phyloP scores from a whole-genome alignment of 2,329 filamentous ascomycete species.

The Apiospora pterosperma region DNA sequence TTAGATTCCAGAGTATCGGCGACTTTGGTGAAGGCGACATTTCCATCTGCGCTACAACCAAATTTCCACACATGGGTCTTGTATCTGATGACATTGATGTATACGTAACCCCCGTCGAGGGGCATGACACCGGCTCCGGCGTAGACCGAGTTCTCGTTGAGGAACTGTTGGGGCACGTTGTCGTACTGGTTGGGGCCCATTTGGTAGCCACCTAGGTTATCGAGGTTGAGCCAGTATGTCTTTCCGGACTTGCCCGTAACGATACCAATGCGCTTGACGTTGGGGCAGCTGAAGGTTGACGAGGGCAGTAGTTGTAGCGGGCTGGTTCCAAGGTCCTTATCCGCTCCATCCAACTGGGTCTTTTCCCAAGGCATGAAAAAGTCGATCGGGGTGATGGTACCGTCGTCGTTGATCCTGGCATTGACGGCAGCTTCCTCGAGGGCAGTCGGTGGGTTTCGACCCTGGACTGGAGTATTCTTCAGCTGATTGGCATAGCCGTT shows the following conservation, averaged over 20 bases:
- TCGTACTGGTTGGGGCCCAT: conserved; percentile 40
- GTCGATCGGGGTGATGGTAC: conserved; percentile 39
- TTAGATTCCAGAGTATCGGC: conserved; percentile 46
- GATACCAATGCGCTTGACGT: conserved; percentile 43
- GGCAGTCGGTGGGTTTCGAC: conserved; percentile 39
- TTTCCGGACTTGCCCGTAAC: conserved; percentile 48
- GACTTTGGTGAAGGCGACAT: conserved; percentile 51
- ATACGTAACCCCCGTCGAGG: conserved; percentile 44
- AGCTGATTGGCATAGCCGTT: conserved; percentile 48
- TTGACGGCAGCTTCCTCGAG: conserved; percentile 48
- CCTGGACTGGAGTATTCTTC: conserved; percentile 37
- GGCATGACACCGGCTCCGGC: conserved; percentile 45
- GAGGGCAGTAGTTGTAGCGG: conserved; percentile 41
- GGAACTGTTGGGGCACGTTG: conserved; percentile 37
- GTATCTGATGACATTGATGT: conserved; percentile 50
- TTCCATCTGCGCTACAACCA: conserved; percentile 43
- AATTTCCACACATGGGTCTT: conserved; percentile 57
- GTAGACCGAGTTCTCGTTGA: conserved; percentile 47
- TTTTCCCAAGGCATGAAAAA: conserved; percentile 52
- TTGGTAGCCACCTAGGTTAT: conserved; percentile 46
- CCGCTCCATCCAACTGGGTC: conserved; percentile 43
- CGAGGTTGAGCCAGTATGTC: conserved; percentile 45
- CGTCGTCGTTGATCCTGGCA: conserved; percentile 41
- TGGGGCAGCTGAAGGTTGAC: conserved; percentile 38
- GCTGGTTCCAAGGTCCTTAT: conserved; percentile 45